These are phyloP conservation scores for Rhizopus stolonifer DNA, from an alignment of 371 early-diverging fungal species.

Conservation along the genomic window DNA sequence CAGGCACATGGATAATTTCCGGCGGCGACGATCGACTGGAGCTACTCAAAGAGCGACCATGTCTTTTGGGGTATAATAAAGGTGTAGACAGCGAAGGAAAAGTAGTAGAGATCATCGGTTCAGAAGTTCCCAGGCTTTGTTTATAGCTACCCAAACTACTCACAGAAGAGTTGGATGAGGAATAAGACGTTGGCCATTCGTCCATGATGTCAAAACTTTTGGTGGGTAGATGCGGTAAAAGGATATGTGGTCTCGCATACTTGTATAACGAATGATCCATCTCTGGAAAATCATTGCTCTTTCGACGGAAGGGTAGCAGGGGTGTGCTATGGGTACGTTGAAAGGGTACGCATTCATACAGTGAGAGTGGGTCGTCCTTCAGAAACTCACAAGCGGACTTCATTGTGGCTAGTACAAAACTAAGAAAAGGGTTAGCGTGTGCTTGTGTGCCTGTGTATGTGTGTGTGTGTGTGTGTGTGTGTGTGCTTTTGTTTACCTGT, in stretches of 20 bases:
- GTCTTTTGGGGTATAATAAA: background rate
- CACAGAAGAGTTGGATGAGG: conserved; percentile 17
- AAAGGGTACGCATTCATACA: conserved; percentile 29
- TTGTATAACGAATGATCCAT: conserved; percentile 5
- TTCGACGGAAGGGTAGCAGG: conserved; percentile 28
- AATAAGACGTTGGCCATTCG: conserved; percentile 32
- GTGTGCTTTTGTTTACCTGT: conserved; percentile 31
- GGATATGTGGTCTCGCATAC: conserved; percentile 30
- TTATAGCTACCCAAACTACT: conserved; percentile 1
- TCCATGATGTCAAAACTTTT: conserved; percentile 39
- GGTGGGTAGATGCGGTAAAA: conserved; percentile 22
- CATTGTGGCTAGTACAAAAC: conserved; percentile 56
- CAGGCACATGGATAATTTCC: conserved; percentile 23
- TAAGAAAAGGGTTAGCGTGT: conserved; percentile 5
- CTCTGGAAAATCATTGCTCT: conserved; percentile 39
- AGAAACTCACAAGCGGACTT: conserved; percentile 56
- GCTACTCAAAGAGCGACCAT: conserved; percentile 22
- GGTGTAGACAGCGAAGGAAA: conserved; percentile 33
- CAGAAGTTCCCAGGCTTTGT: conserved; percentile 22
- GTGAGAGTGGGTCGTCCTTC: conserved; percentile 55
- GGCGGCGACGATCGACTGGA: conserved; percentile 16
- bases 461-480: too few relatives aligned
- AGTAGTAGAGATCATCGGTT: conserved; percentile 45
- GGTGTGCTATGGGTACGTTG: conserved; percentile 16
- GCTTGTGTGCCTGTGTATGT: too few relatives aligned